Evolutionary conservation across 805 yeast genomes (phyloP).

Genomic region (Kazachstania martiniae): DNA sequence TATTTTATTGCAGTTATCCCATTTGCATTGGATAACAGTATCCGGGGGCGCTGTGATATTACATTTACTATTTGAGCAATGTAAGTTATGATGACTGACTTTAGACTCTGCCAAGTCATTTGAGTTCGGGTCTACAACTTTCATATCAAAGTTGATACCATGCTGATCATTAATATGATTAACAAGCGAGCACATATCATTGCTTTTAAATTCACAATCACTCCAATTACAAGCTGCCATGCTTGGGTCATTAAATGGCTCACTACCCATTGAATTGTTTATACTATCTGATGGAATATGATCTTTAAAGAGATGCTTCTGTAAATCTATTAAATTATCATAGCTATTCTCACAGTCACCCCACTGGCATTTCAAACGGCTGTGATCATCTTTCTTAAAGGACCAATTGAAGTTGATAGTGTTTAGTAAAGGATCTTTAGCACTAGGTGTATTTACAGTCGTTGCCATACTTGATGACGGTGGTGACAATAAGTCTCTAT

Average conservation of each 20-base stretch:
- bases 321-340: conserved; percentile 32
- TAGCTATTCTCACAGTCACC: conserved; percentile 39
- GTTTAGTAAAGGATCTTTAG: conserved; percentile 1
- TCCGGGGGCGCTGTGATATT: neutral
- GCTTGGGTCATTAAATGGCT: neutral
- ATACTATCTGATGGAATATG: conserved; percentile 28
- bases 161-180: conserved; percentile 47
- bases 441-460: neutral
- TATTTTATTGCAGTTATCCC: conserved; percentile 36
- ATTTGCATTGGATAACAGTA: neutral
- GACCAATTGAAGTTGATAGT: conserved; percentile 36
- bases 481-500: neutral
- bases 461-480: neutral
- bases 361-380: conserved; percentile 51
- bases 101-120: neutral
- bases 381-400: conserved; percentile 16
- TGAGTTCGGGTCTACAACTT: conserved; percentile 13
- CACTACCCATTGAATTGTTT: neutral
- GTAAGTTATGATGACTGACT: conserved; percentile 1
- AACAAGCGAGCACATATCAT: conserved; percentile 42
- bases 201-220: conserved; percentile 50
- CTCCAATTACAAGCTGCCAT: conserved; percentile 55
- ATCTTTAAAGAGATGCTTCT: conserved; percentile 42
- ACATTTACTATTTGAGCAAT: neutral
- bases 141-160: conserved; percentile 28